phyloP scores from a whole-genome alignment of 2,329 filamentous ascomycete species.

The Colletotrichum karsti region DNA sequence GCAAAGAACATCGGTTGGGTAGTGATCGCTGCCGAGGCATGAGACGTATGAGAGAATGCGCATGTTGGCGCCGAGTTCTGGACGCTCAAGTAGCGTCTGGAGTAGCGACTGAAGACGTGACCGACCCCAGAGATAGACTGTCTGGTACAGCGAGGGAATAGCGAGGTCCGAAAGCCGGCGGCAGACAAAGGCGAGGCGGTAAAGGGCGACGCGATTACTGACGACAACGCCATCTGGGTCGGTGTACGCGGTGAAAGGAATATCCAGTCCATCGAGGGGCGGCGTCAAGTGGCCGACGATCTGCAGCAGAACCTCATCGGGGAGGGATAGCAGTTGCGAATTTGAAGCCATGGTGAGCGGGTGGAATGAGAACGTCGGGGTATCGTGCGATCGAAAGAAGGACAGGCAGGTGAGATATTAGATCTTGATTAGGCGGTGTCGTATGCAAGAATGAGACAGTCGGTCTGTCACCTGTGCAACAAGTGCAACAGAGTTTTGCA shows the following conservation, averaged over 20 bases:
- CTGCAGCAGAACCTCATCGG: slow-evolving; percentile 25
- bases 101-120: slow-evolving; percentile 24
- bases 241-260: slow-evolving; percentile 24
- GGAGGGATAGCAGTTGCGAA: slow-evolving; percentile 14
- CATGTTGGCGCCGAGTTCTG: slow-evolving; percentile 24
- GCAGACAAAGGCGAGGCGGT: slow-evolving; percentile 23
- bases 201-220: slow-evolving; percentile 21
- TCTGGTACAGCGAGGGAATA: slow-evolving; percentile 21
- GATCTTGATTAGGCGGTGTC: slow-evolving; percentile 16
- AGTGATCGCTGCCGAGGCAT: slow-evolving; percentile 22
- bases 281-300: slow-evolving; percentile 27
- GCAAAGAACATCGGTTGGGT: slow-evolving; percentile 20
- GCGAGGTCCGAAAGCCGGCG: slow-evolving; percentile 21
- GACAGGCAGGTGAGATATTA: slow-evolving; percentile 8
- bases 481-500: background rate
- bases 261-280: slow-evolving; percentile 25
- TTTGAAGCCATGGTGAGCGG: slow-evolving; percentile 1
- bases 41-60: slow-evolving; percentile 27
- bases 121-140: slow-evolving; percentile 25
- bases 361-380: background rate
- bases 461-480: background rate
- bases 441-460: slow-evolving; percentile 3
- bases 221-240: slow-evolving; percentile 26
- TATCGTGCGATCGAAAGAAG: background rate
- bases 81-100: slow-evolving; percentile 25